A percentile compares a stretch with the other conserved stretches of the same genome.
phyloP scores from a whole-genome alignment of 2,329 filamentous ascomycete species.

The Whalleya microplaca region DNA sequence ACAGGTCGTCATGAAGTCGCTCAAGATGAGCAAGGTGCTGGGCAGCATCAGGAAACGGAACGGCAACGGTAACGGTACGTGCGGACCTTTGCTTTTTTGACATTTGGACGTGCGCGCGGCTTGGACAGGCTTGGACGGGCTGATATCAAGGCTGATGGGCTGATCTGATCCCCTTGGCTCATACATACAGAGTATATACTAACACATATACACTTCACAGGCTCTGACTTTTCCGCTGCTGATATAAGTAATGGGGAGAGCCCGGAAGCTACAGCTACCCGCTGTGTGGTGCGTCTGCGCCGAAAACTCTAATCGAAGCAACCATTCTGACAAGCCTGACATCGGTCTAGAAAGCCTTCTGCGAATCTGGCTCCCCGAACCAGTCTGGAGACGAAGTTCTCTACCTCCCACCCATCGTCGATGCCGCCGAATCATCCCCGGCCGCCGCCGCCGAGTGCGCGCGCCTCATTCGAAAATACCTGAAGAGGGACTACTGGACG shows the following conservation, averaged over 20 bases:
- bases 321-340: constrained; percentile 25
- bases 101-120: neutral
- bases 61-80: constrained; percentile 34
- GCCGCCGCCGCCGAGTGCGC: constrained; percentile 82
- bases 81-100: constrained; percentile 2
- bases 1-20: constrained; percentile 45
- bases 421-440: constrained; percentile 90
- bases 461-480: constrained; percentile 77
- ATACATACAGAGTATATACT: too few species aligned
- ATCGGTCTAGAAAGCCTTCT: constrained; percentile 70
- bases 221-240: constrained; percentile 30
- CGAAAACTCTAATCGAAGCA: constrained; percentile 11
- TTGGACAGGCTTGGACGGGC: too few species aligned
- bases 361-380: constrained; percentile 70
- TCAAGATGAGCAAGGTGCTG: constrained; percentile 61
- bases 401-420: constrained; percentile 90
- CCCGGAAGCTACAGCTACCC: constrained; percentile 68
- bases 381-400: constrained; percentile 83
- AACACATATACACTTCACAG: constrained; percentile 8
- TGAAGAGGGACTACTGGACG: constrained; percentile 71
- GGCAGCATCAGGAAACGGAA: constrained; percentile 57
- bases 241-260: constrained; percentile 50
- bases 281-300: constrained; percentile 63
- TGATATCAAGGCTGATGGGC: too few species aligned
- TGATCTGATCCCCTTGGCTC: neutral